phyloP scores from a whole-genome alignment of 1,139 yeast genomes.

The Pichia cactophila region DNA sequence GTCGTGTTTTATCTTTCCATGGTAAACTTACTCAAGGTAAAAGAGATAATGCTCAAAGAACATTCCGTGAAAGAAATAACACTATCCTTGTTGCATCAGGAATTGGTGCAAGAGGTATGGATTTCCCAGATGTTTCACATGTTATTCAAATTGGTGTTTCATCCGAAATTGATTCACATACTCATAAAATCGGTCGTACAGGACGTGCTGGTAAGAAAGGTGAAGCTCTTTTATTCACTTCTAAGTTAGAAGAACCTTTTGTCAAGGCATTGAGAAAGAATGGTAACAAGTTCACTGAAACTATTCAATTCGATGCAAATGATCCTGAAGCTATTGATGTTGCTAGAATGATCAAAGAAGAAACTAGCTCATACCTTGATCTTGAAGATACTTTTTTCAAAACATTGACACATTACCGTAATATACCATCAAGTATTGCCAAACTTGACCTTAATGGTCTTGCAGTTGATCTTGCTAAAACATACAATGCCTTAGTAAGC shows the following conservation, averaged over 20 bases:
- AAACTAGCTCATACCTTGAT: constrained; percentile 21
- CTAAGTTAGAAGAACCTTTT: constrained; percentile 44
- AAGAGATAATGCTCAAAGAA: constrained; percentile 51
- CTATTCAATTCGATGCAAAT: constrained; percentile 14
- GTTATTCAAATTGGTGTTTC: constrained; percentile 80
- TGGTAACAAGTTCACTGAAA: constrained; percentile 44
- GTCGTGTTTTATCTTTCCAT: constrained; percentile 35
- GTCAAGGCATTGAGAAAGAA: constrained; percentile 38
- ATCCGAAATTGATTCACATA: constrained; percentile 64
- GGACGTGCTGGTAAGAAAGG: constrained; percentile 90
- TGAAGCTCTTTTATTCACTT: constrained; percentile 45
- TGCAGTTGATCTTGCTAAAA: constrained; percentile 15
- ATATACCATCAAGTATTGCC: constrained; percentile 24
- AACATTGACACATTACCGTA: constrained; percentile 31
- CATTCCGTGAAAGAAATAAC: constrained; percentile 42
- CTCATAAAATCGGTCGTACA: constrained; percentile 94
- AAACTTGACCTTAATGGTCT: constrained; percentile 17
- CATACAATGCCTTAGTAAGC: constrained; percentile 11
- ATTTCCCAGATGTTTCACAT: constrained; percentile 76
- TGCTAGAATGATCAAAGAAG: constrained; percentile 24
- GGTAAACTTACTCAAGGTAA: constrained; percentile 64
- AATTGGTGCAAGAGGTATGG: constrained; percentile 96
- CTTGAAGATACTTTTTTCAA: constrained; percentile 27
- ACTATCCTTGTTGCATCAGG: constrained; percentile 78
- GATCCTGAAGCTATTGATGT: constrained; percentile 18